These are phyloP conservation scores for Globisporangium irregulare DNA, from an alignment of 352 stramenopile species.

Conservation along the genomic window DNA sequence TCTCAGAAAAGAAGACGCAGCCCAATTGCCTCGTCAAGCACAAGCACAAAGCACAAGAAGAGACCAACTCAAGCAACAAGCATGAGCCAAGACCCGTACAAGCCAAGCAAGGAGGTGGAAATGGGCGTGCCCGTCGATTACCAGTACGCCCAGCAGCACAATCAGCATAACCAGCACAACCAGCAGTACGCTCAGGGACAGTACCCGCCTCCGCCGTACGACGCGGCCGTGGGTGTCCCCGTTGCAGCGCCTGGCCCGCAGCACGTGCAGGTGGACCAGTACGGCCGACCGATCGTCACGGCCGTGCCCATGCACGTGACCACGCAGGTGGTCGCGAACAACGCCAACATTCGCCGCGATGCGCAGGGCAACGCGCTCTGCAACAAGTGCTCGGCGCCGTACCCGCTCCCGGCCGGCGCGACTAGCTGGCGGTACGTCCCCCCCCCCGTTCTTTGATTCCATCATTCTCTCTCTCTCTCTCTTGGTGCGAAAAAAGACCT, in stretches of 20 bases:
- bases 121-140: conserved; percentile 16
- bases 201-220: conserved; percentile 10
- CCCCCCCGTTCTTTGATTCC: neutral
- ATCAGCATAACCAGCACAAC: conserved; percentile 6
- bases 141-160: conserved; percentile 8
- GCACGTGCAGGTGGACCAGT: conserved; percentile 21
- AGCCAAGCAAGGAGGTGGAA: conserved; percentile 18
- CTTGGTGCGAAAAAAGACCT: neutral
- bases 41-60: neutral
- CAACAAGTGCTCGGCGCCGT: conserved; percentile 65
- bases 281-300: conserved; percentile 20
- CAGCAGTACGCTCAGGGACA: conserved; percentile 1
- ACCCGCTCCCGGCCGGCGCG: conserved; percentile 60
- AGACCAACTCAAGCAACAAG: neutral
- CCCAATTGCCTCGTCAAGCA: neutral
- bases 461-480: neutral
- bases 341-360: conserved; percentile 37
- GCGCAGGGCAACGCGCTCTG: conserved; percentile 70
- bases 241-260: conserved; percentile 7
- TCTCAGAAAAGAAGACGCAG: neutral
- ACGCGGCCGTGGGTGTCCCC: neutral
- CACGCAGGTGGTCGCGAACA: conserved; percentile 25
- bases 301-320: conserved; percentile 17
- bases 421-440: conserved; percentile 59
- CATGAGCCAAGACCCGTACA: conserved; percentile 22